A percentile compares a stretch with the other conserved stretches of the same genome.
Conservation (phyloP, 2,329 filamentous ascomycete species). For the Aspergillus novofumigatus region DNA sequence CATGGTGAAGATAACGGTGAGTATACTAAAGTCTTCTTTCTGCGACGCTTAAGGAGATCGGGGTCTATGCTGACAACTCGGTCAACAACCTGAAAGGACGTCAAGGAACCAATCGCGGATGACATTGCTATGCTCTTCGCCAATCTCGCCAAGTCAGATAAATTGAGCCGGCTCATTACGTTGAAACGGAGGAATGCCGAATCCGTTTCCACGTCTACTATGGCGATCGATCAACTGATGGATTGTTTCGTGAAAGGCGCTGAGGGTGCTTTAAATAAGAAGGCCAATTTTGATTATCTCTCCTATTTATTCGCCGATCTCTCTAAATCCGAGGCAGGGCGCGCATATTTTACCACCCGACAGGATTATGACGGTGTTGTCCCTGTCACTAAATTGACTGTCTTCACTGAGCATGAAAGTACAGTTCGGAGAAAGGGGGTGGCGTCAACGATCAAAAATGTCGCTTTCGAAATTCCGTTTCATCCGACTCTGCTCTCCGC, state of each 20-base stretch:
- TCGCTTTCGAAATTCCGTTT: constrained; percentile 72
- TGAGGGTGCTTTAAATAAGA: constrained; percentile 74
- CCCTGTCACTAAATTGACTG: constrained; percentile 86
- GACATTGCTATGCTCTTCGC: constrained; percentile 86
- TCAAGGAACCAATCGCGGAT: constrained; percentile 74
- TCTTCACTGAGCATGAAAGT: constrained; percentile 89
- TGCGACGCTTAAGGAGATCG: background rate
- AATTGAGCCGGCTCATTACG: constrained; percentile 63
- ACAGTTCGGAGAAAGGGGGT: constrained; percentile 85
- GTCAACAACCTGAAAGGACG: constrained; percentile 22
- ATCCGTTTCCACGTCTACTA: constrained; percentile 65
- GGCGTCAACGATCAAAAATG: constrained; percentile 93
- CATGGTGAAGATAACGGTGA: constrained; percentile 67
- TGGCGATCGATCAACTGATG: constrained; percentile 83
- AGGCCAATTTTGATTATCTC: constrained; percentile 87
- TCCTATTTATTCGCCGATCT: constrained; percentile 93
- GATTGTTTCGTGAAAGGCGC: constrained; percentile 95
- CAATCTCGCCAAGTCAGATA: constrained; percentile 80
- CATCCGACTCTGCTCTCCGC: constrained; percentile 69
- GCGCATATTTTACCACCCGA: constrained; percentile 67
- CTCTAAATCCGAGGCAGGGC: constrained; percentile 71
- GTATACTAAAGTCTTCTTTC: constrained; percentile 46
- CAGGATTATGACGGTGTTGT: constrained; percentile 77
- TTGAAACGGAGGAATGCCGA: constrained; percentile 66
- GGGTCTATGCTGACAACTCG: constrained; percentile 6